These are phyloP conservation scores for Heterobasidion occidentale DNA, from an alignment of 1,284 basidiomycete species.

Conservation along the genomic window DNA sequence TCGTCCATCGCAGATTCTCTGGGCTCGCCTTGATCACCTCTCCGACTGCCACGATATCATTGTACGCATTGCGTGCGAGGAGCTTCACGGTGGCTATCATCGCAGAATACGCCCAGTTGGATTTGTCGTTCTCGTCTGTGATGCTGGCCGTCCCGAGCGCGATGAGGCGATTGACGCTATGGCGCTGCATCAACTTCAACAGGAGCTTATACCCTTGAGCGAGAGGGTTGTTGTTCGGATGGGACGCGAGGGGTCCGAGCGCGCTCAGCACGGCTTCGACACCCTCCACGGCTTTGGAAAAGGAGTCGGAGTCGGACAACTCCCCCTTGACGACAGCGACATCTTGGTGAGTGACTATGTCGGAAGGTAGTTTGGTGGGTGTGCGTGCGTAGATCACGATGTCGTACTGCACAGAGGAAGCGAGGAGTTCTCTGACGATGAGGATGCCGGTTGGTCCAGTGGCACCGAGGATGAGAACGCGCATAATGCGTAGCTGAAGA, in stretches of 20 bases:
- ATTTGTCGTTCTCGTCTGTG: conserved; percentile 50
- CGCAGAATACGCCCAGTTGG: conserved; percentile 36
- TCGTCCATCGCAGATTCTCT: conserved; percentile 53
- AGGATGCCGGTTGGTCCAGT: conserved; percentile 53
- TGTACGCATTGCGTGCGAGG: conserved; percentile 32
- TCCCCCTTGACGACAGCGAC: conserved; percentile 46
- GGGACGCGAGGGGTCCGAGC: conserved; percentile 43
- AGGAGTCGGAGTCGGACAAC: conserved; percentile 39
- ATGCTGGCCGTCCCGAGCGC: conserved; percentile 59
- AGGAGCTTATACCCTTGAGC: conserved; percentile 48
- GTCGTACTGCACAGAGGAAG: conserved; percentile 24
- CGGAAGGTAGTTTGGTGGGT: conserved; percentile 50
- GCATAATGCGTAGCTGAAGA: conserved; percentile 13
- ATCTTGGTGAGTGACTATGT: conserved; percentile 33
- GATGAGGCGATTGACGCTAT: conserved; percentile 48
- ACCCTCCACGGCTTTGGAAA: conserved; percentile 44
- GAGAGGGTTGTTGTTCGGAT: conserved; percentile 46
- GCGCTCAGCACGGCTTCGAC: conserved; percentile 58
- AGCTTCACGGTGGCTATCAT: conserved; percentile 32
- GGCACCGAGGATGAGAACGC: conserved; percentile 34
- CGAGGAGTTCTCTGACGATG: conserved; percentile 45
- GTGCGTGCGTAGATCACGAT: conserved; percentile 55
- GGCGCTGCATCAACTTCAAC: conserved; percentile 45
- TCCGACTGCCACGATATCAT: conserved; percentile 45
- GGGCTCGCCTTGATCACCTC: conserved; percentile 43